phyloP scores from a whole-genome alignment of 495 filamentous ascomycete species.

The Aspergillus kassunensis region DNA sequence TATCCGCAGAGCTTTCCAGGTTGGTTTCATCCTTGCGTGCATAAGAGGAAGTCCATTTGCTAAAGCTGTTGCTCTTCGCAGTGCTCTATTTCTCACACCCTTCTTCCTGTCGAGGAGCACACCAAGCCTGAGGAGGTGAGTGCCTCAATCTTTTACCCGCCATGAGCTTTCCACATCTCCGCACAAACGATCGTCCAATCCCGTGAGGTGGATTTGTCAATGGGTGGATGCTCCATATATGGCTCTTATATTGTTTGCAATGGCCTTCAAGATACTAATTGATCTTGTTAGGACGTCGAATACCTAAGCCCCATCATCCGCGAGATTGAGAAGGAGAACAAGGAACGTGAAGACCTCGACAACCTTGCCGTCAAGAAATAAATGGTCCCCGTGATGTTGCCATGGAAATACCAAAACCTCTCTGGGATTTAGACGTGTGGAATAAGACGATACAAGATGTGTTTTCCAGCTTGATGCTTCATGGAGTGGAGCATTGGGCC shows the following conservation, averaged over 20 bases:
- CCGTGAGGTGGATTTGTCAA: constrained; percentile 43
- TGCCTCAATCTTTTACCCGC: constrained; percentile 13
- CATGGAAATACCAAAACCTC: constrained; percentile 21
- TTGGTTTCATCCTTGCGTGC: constrained; percentile 30
- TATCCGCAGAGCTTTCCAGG: constrained; percentile 91
- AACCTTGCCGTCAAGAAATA: constrained; percentile 62
- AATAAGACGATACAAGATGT: constrained; percentile 22
- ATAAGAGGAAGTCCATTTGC: constrained; percentile 8
- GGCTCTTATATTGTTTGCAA: constrained; percentile 1
- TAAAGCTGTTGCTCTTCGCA: constrained; percentile 36
- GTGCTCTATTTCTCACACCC: constrained; percentile 79
- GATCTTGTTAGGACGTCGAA: constrained; percentile 57
- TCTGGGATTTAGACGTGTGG: constrained; percentile 24
- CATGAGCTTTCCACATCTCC: constrained; percentile 24
- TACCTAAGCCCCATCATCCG: constrained; percentile 80
- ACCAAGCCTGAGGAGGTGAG: constrained; percentile 70
- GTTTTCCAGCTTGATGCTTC: constrained; percentile 21
- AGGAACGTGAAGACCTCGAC: constrained; percentile 81
- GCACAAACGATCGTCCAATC: constrained; percentile 34
- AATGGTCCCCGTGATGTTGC: constrained; percentile 18
- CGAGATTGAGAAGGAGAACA: constrained; percentile 76
- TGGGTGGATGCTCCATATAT: constrained; percentile 13
- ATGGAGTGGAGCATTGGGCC: constrained; percentile 13
- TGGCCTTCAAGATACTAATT: constrained; percentile 16
- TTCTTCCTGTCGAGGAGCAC: constrained; percentile 79